Base-by-base conservation (phyloP, 176 grass and related monocot genomes). In the bread wheat (Triticum aestivum) region DNA sequence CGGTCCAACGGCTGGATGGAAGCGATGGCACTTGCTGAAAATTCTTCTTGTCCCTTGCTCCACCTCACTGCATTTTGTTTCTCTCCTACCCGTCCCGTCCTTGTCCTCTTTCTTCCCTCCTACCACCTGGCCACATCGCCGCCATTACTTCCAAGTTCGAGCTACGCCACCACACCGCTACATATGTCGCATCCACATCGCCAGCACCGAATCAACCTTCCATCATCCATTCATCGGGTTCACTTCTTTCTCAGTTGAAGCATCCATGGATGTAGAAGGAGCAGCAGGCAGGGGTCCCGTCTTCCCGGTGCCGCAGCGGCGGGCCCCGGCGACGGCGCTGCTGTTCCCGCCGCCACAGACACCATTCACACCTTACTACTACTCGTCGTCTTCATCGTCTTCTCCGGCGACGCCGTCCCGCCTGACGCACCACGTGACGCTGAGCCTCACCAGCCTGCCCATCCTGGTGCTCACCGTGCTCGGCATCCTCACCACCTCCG, bases 401-500 rank as follows among this genome's bases (percentile, higher is more conserved):
- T 18, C 44, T 30, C 37, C 58, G 42, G 11, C 6, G 7, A 15
- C 61, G 6, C 1, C 69, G 12, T 35, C 21, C 3, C 52, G 17
- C 27, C 45, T 24, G 24, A 4, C 10, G 11, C 58, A 61, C 11
- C 77, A 41, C 51, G 27, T 30, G 75, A 54, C 35, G 27, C 63
- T 64, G 10, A 75, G 85, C 72, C 69, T 72, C 47, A 86, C 90
- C 2, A 91, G 64, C 89, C 80, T 96, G 65, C 90, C 97, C 2
- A 79, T 93, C 79, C 71, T 99, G 14, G 21, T 76, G 62, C 81
- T 96, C 41, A 89, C 92, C 3, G 87, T 99, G 20, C 65, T 96
- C 5, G 97, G 89, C 41, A 84, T 96, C 87, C 87, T 99, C 47
- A 73, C 77, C 63, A 82, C 84, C 76, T 80, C 83, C 54, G 33